A percentile compares a stretch with the other conserved stretches of the same genome.
These are phyloP conservation scores for Sugiyamaella neomexicana DNA, from an alignment of 1,139 yeast genomes.

Conservation along the genomic window DNA sequence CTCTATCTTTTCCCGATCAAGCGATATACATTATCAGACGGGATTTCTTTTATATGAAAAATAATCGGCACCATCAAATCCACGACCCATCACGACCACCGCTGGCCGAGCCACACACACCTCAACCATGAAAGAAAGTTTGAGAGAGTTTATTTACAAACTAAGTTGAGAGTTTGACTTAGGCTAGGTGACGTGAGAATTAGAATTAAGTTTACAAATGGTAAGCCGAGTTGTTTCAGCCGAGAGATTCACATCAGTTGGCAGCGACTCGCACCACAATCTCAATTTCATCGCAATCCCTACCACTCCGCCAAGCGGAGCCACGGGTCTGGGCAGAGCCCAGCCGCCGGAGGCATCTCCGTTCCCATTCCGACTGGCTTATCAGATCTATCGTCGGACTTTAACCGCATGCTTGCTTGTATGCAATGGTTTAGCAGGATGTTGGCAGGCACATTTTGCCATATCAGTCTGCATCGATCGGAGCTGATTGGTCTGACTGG, in stretches of 20 bases:
- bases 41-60: conserved; percentile 5
- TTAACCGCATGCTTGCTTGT: too few species aligned
- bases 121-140: not conserved
- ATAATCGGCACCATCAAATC: not conserved
- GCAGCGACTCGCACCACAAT: too few species aligned
- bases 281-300: too few species aligned
- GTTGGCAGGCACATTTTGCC: not conserved
- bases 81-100: not conserved
- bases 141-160: too few species aligned
- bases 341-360: not conserved
- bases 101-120: not conserved
- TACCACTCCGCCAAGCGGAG: not conserved
- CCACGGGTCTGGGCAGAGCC: not conserved
- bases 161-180: too few species aligned
- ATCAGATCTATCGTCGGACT: too few species aligned
- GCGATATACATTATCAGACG: conserved; percentile 7
- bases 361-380: not conserved
- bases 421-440: not conserved
- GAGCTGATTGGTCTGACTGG: too few species aligned
- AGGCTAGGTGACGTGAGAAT: too few species aligned
- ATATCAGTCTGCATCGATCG: not conserved
- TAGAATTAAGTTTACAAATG: too few species aligned
- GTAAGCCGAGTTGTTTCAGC: too few species aligned
- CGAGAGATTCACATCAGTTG: too few species aligned
- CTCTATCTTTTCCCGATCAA: conserved; percentile 8